These are phyloP conservation scores for Arthrobotrys musiformis DNA, from an alignment of 2,329 filamentous ascomycete species.

Conservation along the genomic window DNA sequence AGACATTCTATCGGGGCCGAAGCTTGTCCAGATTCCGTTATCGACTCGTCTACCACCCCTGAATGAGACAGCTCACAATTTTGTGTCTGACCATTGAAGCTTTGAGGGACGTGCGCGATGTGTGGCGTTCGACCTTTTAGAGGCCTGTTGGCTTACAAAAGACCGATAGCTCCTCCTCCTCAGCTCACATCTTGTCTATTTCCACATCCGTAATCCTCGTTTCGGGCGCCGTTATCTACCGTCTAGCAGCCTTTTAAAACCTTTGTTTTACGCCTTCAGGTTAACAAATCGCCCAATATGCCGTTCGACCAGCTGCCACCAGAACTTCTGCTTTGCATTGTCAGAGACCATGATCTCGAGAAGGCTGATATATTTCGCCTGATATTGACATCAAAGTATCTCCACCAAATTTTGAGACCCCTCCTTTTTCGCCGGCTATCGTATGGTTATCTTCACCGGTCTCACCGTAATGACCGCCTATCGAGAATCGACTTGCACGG, in stretches of 20 bases:
- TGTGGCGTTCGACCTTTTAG: constrained; percentile 10
- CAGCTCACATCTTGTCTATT: background rate
- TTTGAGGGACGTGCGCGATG: constrained; percentile 31
- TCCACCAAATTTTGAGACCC: constrained; percentile 30
- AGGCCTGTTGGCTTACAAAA: constrained; percentile 1
- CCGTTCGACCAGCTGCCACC: constrained; percentile 38
- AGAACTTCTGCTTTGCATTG: constrained; percentile 39
- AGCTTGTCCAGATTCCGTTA: constrained; percentile 9
- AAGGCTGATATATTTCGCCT: constrained; percentile 38
- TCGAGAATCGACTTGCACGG: constrained; percentile 27
- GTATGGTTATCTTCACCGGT: constrained; percentile 24
- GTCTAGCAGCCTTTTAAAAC: background rate
- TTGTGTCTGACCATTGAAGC: constrained; percentile 1
- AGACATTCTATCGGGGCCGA: background rate
- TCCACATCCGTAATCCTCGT: background rate
- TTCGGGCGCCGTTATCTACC: background rate
- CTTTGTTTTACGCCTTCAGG: background rate
- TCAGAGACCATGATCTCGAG: constrained; percentile 12
- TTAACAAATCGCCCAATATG: constrained; percentile 1
- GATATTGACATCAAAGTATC: constrained; percentile 20
- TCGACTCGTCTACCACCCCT: constrained; percentile 13
- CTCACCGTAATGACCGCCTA: constrained; percentile 9
- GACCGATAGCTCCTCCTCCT: background rate
- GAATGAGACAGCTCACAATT: constrained; percentile 9
- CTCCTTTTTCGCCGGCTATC: constrained; percentile 30